Base-by-base conservation (phyloP, 2,329 filamentous ascomycete genomes). In the Beauveria scarabaeidicola region DNA sequence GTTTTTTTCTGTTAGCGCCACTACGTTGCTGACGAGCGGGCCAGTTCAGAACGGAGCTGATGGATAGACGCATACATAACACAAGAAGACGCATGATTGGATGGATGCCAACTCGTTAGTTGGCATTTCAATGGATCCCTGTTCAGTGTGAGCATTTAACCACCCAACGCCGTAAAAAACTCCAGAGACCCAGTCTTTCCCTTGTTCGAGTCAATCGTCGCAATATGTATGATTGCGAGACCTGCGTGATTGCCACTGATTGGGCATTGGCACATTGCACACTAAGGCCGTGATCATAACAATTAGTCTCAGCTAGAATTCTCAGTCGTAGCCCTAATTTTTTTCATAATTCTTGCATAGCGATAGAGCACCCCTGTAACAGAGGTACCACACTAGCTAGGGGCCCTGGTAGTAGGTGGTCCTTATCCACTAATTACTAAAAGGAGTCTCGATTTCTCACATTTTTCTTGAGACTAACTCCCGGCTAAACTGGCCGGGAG, bases 31-130 rank as follows among this genome's bases (percentile, higher is more conserved):
- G 53, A 48, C 53, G 43, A 43, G 53, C 43, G 29, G 43, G 29
- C 53, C 53, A 36, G 53, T 56, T 48, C 43, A 38, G 32, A 21
- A 56, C 53, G 53, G 53, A 55, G 52, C 40, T 54, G 52, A 44
- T 19, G 29, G 8, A 32, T 27, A 27, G 23, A 47, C 15, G 23
- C 13, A 21, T 21, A 3, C 36, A 27, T 10, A 21, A 3, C 27
- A 51, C 3, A 13, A 27, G 9, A 40, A 15, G 38, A 15, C 23
- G 10, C 11, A 32, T 54, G 52, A 41, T 32, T 44, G 52, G 52
- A 44, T 44, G 11, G 25, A 43, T 15, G 5, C 11, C 32, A 36
- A 36, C 32, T 15, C 11, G 29, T 11, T 32, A 1, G 2, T 19
- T 2, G 11, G 10, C 17, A 17, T 44, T 54, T 44, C 25, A 23